Evolutionary conservation across 2,329 filamentous ascomycete species (phyloP).

Genomic region (Epichloe sp.): DNA sequence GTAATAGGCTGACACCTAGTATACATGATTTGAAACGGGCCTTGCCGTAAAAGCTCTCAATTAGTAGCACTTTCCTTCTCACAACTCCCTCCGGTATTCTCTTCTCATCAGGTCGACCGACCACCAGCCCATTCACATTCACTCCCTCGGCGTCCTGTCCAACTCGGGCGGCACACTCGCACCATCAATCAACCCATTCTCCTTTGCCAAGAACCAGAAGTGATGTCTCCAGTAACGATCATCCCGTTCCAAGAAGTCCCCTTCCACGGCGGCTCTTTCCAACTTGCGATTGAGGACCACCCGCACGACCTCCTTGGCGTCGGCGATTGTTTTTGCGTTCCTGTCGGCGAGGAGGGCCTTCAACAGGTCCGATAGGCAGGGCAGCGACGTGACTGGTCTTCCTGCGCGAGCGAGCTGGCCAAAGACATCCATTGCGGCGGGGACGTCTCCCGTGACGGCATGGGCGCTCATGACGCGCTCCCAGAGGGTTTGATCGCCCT

Average conservation of each 20-base stretch:
- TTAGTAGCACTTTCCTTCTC: too few species aligned
- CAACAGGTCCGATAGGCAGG: slow-evolving; percentile 31
- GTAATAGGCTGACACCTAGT: too few species aligned
- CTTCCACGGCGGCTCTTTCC: slow-evolving; percentile 10
- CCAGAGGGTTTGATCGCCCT: slow-evolving; percentile 51
- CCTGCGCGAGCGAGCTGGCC: slow-evolving; percentile 26
- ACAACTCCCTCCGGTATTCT: too few species aligned
- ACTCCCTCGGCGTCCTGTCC: slow-evolving; percentile 6
- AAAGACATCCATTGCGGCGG: slow-evolving; percentile 36
- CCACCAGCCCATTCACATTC: too few species aligned
- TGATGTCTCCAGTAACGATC: slow-evolving; percentile 32
- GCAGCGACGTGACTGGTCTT: slow-evolving; percentile 28
- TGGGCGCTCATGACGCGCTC: slow-evolving; percentile 59
- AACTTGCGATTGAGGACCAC: slow-evolving; percentile 17
- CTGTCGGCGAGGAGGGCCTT: slow-evolving; percentile 14
- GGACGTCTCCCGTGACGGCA: slow-evolving; percentile 36
- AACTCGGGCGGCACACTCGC: slow-evolving; percentile 11
- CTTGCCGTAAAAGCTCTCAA: too few species aligned
- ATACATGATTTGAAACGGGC: too few species aligned
- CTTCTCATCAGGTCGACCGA: too few species aligned
- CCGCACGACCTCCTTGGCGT: slow-evolving; percentile 21
- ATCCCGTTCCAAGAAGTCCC: slow-evolving; percentile 4
- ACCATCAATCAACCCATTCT: slow-evolving; percentile 24
- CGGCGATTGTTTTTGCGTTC: slow-evolving; percentile 11
- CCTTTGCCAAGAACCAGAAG: slow-evolving; percentile 35